phyloP scores from a whole-genome alignment of 2,329 filamentous ascomycete genomes.

The Colletotrichum paranaense region DNA sequence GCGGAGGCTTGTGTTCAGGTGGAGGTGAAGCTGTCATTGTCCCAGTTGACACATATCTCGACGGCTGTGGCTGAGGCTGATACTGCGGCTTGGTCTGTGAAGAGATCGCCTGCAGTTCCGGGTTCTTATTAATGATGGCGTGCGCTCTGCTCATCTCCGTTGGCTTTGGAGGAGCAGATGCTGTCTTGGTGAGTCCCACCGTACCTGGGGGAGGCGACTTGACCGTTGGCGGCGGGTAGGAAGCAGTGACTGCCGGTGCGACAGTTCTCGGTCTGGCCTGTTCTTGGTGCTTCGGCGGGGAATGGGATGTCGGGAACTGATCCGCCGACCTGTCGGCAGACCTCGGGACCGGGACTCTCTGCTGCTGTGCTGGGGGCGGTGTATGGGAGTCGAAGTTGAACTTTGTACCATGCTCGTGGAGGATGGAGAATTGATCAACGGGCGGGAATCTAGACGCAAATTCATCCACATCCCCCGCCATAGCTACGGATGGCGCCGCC shows the following conservation, averaged over 20 bases:
- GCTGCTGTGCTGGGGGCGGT: constrained; percentile 58
- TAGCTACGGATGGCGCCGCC: not conserved
- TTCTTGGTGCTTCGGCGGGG: constrained; percentile 27
- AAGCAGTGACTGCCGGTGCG: constrained; percentile 41
- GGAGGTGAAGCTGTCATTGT: constrained; percentile 80
- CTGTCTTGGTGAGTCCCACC: constrained; percentile 45
- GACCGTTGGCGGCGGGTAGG: constrained; percentile 42
- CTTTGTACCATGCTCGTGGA: constrained; percentile 85
- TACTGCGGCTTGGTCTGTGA: constrained; percentile 49
- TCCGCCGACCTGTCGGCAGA: constrained; percentile 84
- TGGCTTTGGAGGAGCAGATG: constrained; percentile 54
- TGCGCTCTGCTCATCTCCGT: constrained; percentile 69
- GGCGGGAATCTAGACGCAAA: constrained; percentile 88
- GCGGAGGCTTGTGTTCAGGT: constrained; percentile 62
- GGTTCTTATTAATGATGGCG: constrained; percentile 71
- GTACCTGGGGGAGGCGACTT: constrained; percentile 32
- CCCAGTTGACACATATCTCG: constrained; percentile 68
- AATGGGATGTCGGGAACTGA: constrained; percentile 70
- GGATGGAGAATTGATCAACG: constrained; percentile 89
- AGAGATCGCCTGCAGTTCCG: constrained; percentile 69
- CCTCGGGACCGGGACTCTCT: constrained; percentile 70
- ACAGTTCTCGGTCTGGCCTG: constrained; percentile 29
- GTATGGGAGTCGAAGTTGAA: constrained; percentile 82
- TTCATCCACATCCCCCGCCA: constrained; percentile 73
- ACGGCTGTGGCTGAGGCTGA: constrained; percentile 39